Conservation (phyloP, 495 filamentous ascomycete genomes). For the Podospora conica region DNA sequence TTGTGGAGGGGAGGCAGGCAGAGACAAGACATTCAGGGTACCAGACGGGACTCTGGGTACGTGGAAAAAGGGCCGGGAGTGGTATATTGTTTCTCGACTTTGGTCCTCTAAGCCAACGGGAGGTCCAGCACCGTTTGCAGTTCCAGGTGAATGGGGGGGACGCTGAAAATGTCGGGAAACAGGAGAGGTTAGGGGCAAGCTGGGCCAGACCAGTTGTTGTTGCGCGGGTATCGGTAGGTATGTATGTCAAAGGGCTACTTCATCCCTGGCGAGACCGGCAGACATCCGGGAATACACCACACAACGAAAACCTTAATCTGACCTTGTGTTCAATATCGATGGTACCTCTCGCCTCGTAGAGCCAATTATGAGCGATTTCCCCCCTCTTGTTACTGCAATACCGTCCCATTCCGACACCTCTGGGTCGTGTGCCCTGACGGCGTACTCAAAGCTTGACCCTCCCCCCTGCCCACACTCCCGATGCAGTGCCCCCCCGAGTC, state of each 20-base stretch:
- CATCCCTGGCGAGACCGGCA: not conserved
- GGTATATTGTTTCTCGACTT: too few species aligned
- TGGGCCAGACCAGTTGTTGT: not conserved
- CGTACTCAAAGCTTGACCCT: not conserved
- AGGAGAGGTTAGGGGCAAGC: too few species aligned
- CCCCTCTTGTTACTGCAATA: slow-evolving; percentile 18
- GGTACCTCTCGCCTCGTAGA: not conserved
- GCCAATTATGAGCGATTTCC: slow-evolving; percentile 23
- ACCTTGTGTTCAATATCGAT: slow-evolving; percentile 4
- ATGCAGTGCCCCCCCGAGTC: not conserved
- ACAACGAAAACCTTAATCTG: slow-evolving; percentile 6
- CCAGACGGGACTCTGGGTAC: too few species aligned
- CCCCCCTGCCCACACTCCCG: not conserved
- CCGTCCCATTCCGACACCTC: not conserved
- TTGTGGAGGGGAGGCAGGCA: too few species aligned
- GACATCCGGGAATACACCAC: not conserved
- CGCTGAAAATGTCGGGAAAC: too few species aligned
- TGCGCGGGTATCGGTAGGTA: too few species aligned
- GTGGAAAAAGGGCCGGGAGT: too few species aligned
- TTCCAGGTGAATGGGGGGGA: too few species aligned
- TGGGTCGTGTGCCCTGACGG: not conserved
- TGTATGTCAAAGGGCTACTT: not conserved
- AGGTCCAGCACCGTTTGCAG: too few species aligned
- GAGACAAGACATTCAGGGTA: too few species aligned
- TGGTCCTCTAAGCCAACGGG: too few species aligned